Base-by-base conservation (phyloP, 306 rosid species). In the Malus orientalis region DNA sequence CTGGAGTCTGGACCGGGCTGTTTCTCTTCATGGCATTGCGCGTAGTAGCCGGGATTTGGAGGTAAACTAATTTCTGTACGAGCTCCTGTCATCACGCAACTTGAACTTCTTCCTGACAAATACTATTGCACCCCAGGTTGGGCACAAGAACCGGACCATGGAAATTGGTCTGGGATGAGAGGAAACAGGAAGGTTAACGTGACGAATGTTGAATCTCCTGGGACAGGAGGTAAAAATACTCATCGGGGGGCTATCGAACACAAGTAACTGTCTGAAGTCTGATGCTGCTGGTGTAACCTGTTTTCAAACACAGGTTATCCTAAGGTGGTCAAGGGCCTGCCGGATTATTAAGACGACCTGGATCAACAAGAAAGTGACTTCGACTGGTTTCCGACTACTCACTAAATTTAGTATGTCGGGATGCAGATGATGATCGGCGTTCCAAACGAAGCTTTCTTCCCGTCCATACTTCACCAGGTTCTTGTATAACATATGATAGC, bases 1-100 rank as follows among this genome's bases (percentile, higher is more conserved):
- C 93, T 78, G 99, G 97, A 81, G 89, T 95, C 80, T 92, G 93
- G 97, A 42, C 86, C 10, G 99, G 99, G 83, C 76, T 95, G 83
- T 95, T 89, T 82, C 87, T 95, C 78, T 95, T 95, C 88, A 95
- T 95, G 99, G 74, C 83, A 60, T 73, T 92, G 82, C 97, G 93
- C 78, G 94, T 92, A 10, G 72, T 87, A 77, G 96, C 90, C 13
- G 98, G 97, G 80, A 71, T 81, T 44, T 92, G 93, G 96, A 95
- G 98, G 97, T 92, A 83, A 79, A 78, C 75, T 23, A 49, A 42
- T 64, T 74, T 74, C 58, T 14, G 19, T 44, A 29, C 47, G 49
- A 47, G 69, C 11, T 47, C 10, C 18, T 30, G 38, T 30, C 73
- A 36, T 49, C 20, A 0, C 20, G 4, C 40, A 25, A 73, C 44